Evolutionary conservation across 768 basidiomycete genomes (phyloP).

Genomic region (Rickenella mellea): DNA sequence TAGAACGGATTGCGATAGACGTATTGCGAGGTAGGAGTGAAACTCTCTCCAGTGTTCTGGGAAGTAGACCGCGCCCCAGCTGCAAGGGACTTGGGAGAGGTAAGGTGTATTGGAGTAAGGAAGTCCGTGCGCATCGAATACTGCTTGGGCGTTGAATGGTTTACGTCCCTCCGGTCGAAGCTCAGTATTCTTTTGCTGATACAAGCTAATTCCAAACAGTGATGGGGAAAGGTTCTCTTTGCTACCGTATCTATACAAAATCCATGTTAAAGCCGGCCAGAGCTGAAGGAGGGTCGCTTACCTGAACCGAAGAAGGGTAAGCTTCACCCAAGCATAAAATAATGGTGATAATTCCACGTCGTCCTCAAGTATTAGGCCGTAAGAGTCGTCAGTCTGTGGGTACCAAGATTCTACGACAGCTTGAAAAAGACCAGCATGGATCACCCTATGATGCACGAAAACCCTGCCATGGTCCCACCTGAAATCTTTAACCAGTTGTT

Average conservation of each 20-base stretch:
- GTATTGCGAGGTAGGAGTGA: slow-evolving; percentile 63
- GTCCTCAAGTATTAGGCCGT: slow-evolving; percentile 77
- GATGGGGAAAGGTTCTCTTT: slow-evolving; percentile 27
- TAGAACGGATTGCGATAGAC: slow-evolving; percentile 46
- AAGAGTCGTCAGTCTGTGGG: slow-evolving; percentile 59
- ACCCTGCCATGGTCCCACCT: slow-evolving; percentile 53
- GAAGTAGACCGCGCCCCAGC: slow-evolving; percentile 89
- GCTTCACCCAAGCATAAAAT: slow-evolving; percentile 81
- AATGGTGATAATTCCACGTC: slow-evolving; percentile 79
- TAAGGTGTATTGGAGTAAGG: slow-evolving; percentile 52
- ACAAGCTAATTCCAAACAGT: slow-evolving; percentile 76
- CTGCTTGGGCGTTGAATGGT: slow-evolving; percentile 52
- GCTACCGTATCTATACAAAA: slow-evolving; percentile 44
- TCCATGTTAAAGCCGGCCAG: slow-evolving; percentile 1
- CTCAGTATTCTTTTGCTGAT: slow-evolving; percentile 79
- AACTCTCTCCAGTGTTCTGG: slow-evolving; percentile 86
- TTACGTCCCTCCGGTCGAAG: slow-evolving; percentile 57
- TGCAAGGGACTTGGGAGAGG: slow-evolving; percentile 81
- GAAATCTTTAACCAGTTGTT: slow-evolving; percentile 37
- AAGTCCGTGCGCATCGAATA: slow-evolving; percentile 39
- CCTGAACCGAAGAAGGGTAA: slow-evolving; percentile 71
- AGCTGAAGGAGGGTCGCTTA: slow-evolving; percentile 15
- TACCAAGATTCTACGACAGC: slow-evolving; percentile 91
- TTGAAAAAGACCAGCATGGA: slow-evolving; percentile 72
- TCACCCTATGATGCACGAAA: slow-evolving; percentile 59